These are phyloP conservation scores for Nepenthes gracilis DNA, from an alignment of 148 eudicot species.

Conservation along the genomic window DNA sequence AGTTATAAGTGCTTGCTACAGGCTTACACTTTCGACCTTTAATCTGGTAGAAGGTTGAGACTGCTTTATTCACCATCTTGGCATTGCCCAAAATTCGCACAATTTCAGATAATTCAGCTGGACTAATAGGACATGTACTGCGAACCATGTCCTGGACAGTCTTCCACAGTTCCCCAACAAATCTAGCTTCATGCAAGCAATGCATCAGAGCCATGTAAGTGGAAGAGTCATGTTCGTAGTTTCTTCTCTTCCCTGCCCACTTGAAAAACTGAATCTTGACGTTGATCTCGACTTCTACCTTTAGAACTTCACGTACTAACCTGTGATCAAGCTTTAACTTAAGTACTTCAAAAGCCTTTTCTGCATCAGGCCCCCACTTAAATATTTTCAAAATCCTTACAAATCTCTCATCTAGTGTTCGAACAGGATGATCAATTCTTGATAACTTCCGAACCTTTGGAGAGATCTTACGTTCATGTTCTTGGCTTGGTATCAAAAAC, in stretches of 20 bases:
- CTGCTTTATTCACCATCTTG: conserved; percentile 85
- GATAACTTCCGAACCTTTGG: conserved; percentile 9
- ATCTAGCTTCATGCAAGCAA: conserved; percentile 64
- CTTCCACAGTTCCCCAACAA: conserved; percentile 81
- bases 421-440: conserved; percentile 20
- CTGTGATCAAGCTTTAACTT: conserved; percentile 77
- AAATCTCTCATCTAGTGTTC: conserved; percentile 79
- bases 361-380: conserved; percentile 98
- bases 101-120: conserved; percentile 61
- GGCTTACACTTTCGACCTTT: conserved; percentile 81
- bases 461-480: conserved; percentile 21
- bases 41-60: conserved; percentile 69
- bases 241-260: conserved; percentile 87
- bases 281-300: conserved; percentile 63
- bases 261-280: conserved; percentile 82
- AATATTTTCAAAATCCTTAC: conserved; percentile 85
- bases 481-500: conserved; percentile 46
- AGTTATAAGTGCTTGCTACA: conserved; percentile 65
- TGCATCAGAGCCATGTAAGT: conserved; percentile 66
- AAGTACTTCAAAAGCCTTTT: conserved; percentile 92
- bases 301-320: conserved; percentile 81
- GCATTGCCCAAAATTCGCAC: conserved; percentile 64
- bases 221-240: conserved; percentile 73
- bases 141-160: conserved; percentile 73
- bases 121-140: conserved; percentile 44